Evolutionary conservation across 2,329 filamentous ascomycete genomes (phyloP), one percentile per base, ranked within the genome.

Genomic region (Sphaerulina musiva): DNA sequence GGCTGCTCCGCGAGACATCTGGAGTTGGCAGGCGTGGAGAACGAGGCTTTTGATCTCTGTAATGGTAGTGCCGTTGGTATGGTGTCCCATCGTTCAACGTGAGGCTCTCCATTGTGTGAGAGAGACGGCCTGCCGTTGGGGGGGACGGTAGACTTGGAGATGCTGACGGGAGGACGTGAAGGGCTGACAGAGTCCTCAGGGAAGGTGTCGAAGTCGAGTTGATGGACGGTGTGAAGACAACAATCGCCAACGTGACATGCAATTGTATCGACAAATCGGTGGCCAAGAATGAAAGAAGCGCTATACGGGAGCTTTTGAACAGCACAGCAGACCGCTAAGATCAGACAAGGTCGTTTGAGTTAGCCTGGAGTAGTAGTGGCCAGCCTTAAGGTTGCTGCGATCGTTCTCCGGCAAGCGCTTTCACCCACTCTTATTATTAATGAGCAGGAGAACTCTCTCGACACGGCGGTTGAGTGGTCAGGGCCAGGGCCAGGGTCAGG

Each of bases 21-120:
- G 66, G 66, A 3, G 65, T 68, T 23, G 64, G 64, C 11, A 68
- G 58, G 31, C 64, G 64, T 32, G 63, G 59, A 34, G 39, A 76
- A 23, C 51, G 56, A 45, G 56, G 50, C 48, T 54, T 55, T 44
- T 51, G 49, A 32, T 62, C 59, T 39, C 58, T 57, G 11, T 50
- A 31, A 3, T 49, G 54, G 45, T 58, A 56, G 32, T 54, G 51
- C 46, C 51, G 54, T 23, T 53, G 53, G 49, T 57, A 60, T 34
- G 54, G 40, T 32, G 55, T 59, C 31, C 54, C 47, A 26, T 62
- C 59, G 43, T 54, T 55, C 39, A 62, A 50, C 10, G 59, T 59
- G 14, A 62, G 51, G 42, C 59, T 59, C 48, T 62, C 59, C 59
- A 62, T 62, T 14, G 48, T 46, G 46, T 38, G 40, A 31, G 54